Evolutionary conservation across 768 basidiomycete genomes (phyloP).

Genomic region (Tylopilus vinaceipallidus): DNA sequence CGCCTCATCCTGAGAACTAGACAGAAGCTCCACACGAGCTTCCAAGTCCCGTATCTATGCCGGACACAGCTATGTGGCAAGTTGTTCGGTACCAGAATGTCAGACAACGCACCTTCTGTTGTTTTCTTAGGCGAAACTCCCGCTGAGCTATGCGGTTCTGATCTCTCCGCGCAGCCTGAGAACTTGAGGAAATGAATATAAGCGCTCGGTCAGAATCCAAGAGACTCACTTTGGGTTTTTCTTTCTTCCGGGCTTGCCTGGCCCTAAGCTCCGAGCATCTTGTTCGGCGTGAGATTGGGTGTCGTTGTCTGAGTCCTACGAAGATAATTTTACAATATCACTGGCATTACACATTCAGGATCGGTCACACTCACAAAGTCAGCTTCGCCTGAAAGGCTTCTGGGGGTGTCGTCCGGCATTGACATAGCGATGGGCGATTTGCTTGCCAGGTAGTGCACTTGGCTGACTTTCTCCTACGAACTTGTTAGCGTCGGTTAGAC

Average conservation of each 20-base stretch:
- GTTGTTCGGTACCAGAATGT: not conserved
- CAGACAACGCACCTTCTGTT: conserved; percentile 61
- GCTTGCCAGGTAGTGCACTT: conserved; percentile 28
- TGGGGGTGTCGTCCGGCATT: conserved; percentile 53
- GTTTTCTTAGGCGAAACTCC: conserved; percentile 89
- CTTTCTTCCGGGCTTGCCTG: conserved; percentile 64
- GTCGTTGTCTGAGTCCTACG: conserved; percentile 71
- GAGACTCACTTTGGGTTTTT: conserved; percentile 80
- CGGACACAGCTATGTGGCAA: conserved; percentile 6
- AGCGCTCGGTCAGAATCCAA: conserved; percentile 7
- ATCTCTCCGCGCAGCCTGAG: conserved; percentile 83
- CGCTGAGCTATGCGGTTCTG: conserved; percentile 92
- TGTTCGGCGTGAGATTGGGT: conserved; percentile 46
- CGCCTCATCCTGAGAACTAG: conserved; percentile 89
- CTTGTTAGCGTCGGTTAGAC: not conserved
- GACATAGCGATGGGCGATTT: conserved; percentile 15
- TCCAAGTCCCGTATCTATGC: conserved; percentile 90
- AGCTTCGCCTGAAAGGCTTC: conserved; percentile 62
- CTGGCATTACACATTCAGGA: conserved; percentile 11
- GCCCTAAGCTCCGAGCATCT: conserved; percentile 20
- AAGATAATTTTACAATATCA: conserved; percentile 9
- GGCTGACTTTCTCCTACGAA: not conserved
- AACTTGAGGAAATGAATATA: conserved; percentile 45
- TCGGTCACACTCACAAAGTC: conserved; percentile 40
- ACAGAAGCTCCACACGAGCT: conserved; percentile 91